A percentile compares a stretch with the other conserved stretches of the same genome.
Evolutionary conservation across 2,329 filamentous ascomycete genomes (phyloP).

Genomic region (Raffaelea ambrosiae): DNA sequence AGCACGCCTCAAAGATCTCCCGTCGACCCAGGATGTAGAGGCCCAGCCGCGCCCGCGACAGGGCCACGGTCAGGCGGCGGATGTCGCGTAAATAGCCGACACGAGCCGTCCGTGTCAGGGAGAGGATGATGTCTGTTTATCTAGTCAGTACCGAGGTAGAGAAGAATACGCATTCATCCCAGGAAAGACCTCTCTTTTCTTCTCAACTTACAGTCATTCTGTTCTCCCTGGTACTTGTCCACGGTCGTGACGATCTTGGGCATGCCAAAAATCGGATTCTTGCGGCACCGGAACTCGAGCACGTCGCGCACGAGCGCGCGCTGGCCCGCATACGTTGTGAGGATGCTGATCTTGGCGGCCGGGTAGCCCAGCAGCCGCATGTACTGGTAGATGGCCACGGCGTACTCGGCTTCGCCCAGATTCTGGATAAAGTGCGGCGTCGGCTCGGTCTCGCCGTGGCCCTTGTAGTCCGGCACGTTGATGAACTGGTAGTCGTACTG

Average conservation of each 20-base stretch:
- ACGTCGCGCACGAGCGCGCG: constrained; percentile 83
- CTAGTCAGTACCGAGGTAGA: not conserved
- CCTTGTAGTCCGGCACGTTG: constrained; percentile 89
- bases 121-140: constrained; percentile 74
- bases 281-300: constrained; percentile 70
- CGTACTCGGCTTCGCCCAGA: constrained; percentile 92
- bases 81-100: constrained; percentile 92
- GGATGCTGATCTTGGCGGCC: constrained; percentile 71
- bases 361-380: constrained; percentile 95
- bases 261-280: constrained; percentile 77
- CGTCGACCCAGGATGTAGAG: constrained; percentile 87
- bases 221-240: constrained; percentile 98
- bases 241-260: constrained; percentile 89
- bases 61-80: constrained; percentile 84
- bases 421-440: constrained; percentile 95
- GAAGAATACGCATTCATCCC: too few species aligned
- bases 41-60: constrained; percentile 85
- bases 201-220: constrained; percentile 94
- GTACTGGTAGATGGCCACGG: constrained; percentile 91
- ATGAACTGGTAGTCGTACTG: constrained; percentile 95
- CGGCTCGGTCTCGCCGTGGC: constrained; percentile 78
- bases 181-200: not conserved
- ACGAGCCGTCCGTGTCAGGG: constrained; percentile 77
- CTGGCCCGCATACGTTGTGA: constrained; percentile 92
- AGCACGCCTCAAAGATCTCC: constrained; percentile 79